These are phyloP conservation scores for Adansonia rubrostipa DNA, from an alignment of 441 rosid species.

Conservation along the genomic window DNA sequence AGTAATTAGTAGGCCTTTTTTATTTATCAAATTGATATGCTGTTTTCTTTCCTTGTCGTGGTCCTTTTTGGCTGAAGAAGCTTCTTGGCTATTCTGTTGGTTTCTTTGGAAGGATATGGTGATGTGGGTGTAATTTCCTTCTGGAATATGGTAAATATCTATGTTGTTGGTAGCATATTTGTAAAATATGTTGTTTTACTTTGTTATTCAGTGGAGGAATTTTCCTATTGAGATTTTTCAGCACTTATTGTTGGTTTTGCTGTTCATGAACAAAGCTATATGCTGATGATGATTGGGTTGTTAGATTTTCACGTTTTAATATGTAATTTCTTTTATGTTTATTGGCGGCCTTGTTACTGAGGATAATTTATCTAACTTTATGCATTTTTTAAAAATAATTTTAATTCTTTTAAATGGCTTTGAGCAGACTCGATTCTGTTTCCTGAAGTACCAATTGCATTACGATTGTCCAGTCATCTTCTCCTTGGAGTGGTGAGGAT, in stretches of 20 bases:
- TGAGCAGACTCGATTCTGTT: constrained; percentile 93
- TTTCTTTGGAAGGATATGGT: background rate
- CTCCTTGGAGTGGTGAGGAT: constrained; percentile 61
- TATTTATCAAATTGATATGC: background rate
- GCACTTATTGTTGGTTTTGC: background rate
- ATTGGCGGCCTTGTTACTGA: background rate
- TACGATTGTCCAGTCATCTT: constrained; percentile 84
- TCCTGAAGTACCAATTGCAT: constrained; percentile 96
- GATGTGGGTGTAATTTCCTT: background rate
- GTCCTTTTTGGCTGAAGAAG: background rate
- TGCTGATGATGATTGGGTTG: background rate
- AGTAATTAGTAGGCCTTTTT: background rate
- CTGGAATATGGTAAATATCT: background rate
- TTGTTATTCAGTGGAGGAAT: background rate
- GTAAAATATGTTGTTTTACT: background rate
- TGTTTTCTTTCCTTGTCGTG: background rate
- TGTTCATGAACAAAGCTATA: background rate
- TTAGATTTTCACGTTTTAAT: background rate
- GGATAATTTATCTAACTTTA: constrained; percentile 1
- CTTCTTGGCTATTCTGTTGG: background rate
- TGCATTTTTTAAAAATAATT: constrained; percentile 6
- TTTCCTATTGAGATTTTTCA: background rate
- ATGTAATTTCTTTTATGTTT: constrained; percentile 13
- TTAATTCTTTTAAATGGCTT: background rate
- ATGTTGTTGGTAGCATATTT: background rate